Percentiles rank a stretch among this genome's conserved stretches.
These are phyloP conservation scores for Solanum chiquidenum DNA, from an alignment of 257 asterid genomes.

Conservation along the genomic window DNA sequence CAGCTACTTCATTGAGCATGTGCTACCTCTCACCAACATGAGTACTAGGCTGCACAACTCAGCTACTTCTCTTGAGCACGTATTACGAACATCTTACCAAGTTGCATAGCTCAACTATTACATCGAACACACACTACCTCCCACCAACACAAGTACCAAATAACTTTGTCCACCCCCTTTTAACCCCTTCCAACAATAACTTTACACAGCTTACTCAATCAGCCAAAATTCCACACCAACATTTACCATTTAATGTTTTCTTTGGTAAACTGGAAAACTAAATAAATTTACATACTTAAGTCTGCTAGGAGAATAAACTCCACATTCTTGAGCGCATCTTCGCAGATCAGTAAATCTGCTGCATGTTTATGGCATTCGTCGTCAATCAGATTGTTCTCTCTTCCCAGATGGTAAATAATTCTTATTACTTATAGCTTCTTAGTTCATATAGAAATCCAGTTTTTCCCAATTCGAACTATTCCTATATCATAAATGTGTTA, in stretches of 20 bases:
- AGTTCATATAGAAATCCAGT: not conserved
- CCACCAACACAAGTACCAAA: not conserved
- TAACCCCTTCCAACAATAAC: not conserved
- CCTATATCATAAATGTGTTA: not conserved
- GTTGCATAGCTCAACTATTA: not conserved
- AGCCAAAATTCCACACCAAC: not conserved
- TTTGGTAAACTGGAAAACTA: not conserved
- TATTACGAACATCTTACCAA: not conserved
- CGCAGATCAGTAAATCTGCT: not conserved
- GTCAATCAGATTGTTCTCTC: not conserved
- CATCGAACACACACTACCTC: not conserved
- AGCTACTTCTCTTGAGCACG: not conserved
- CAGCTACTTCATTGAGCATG: not conserved
- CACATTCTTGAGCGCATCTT: not conserved
- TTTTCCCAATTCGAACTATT: not conserved
- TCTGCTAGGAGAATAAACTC: not conserved
- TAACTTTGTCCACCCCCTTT: not conserved
- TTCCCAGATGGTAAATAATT: not conserved
- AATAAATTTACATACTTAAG: not conserved
- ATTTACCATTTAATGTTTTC: not conserved
- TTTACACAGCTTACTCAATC: not conserved
- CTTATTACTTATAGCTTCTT: not conserved
- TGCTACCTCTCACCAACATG: not conserved
- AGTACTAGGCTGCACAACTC: not conserved
- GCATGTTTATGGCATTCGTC: not conserved